Percentiles rank a stretch among this genome's conserved stretches.
Conservation (phyloP, 805 yeast species). For the Scheffersomyces lignosus region DNA sequence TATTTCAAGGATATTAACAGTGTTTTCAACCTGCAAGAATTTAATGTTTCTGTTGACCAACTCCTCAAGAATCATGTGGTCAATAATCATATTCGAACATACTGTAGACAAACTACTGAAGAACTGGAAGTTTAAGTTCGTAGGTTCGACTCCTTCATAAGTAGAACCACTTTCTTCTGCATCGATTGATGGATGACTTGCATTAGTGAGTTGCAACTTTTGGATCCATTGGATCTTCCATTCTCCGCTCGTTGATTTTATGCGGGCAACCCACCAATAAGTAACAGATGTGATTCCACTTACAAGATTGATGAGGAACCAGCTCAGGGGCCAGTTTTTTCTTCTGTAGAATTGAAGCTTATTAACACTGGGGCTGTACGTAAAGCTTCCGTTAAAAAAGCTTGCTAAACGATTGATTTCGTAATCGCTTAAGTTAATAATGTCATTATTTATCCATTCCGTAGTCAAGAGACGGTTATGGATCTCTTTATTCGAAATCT, state of each 20-base stretch:
- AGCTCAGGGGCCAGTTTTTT: slow-evolving; percentile 56
- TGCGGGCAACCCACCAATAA: slow-evolving; percentile 55
- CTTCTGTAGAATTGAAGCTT: slow-evolving; percentile 44
- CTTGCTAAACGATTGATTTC: slow-evolving; percentile 47
- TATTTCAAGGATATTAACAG: slow-evolving; percentile 4
- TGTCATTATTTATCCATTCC: slow-evolving; percentile 66
- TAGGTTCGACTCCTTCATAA: slow-evolving; percentile 2
- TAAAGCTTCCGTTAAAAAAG: slow-evolving; percentile 18
- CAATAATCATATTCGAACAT: slow-evolving; percentile 49
- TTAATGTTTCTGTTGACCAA: slow-evolving; percentile 40
- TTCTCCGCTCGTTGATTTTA: slow-evolving; percentile 49
- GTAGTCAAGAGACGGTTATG: slow-evolving; percentile 58
- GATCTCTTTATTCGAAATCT: slow-evolving; percentile 50
- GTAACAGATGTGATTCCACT: slow-evolving; percentile 36
- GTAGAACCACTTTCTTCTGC: neutral
- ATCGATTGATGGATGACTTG: slow-evolving; percentile 1
- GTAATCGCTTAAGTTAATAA: slow-evolving; percentile 47
- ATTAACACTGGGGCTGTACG: slow-evolving; percentile 15
- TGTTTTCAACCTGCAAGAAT: slow-evolving; percentile 19
- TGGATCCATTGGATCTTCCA: slow-evolving; percentile 58
- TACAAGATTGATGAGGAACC: slow-evolving; percentile 49
- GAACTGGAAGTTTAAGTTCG: slow-evolving; percentile 27
- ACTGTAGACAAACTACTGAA: slow-evolving; percentile 40
- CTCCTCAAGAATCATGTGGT: slow-evolving; percentile 55
- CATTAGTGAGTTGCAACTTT: slow-evolving; percentile 19